These are phyloP conservation scores for Rostrohypoxylon terebratum DNA, from an alignment of 495 filamentous ascomycete species.

Conservation along the genomic window DNA sequence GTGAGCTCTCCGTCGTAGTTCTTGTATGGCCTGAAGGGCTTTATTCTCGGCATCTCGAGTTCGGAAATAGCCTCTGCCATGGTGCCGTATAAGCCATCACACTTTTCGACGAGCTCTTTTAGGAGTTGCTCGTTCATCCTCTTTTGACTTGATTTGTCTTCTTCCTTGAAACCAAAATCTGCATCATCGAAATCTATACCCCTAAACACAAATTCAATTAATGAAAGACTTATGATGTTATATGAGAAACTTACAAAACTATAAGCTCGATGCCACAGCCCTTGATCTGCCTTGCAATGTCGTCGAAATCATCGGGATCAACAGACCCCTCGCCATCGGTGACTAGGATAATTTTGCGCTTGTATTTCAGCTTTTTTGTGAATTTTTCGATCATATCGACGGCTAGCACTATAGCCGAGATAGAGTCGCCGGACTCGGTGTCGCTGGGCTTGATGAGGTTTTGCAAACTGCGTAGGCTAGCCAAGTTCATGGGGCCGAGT, in stretches of 20 bases:
- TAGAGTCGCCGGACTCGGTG: conserved; percentile 73
- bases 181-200: conserved; percentile 95
- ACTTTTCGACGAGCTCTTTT: conserved; percentile 69
- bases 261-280: conserved; percentile 79
- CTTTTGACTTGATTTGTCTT: conserved; percentile 81
- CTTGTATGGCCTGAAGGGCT: conserved; percentile 74
- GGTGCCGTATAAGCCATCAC: conserved; percentile 80
- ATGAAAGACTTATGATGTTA: neutral
- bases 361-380: conserved; percentile 92
- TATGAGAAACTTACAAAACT: conserved; percentile 71
- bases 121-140: conserved; percentile 74
- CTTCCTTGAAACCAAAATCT: conserved; percentile 92
- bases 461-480: conserved; percentile 72
- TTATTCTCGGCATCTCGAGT: conserved; percentile 76
- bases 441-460: conserved; percentile 72
- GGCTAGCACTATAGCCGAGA: conserved; percentile 87
- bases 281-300: conserved; percentile 78
- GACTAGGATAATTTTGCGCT: conserved; percentile 81
- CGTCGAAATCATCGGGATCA: conserved; percentile 72
- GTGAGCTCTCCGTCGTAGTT: conserved; percentile 84
- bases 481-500: conserved; percentile 78
- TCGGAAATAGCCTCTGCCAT: conserved; percentile 85
- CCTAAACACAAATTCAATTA: conserved; percentile 55
- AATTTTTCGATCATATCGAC: conserved; percentile 84
- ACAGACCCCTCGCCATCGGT: conserved; percentile 82